These are phyloP conservation scores for Penicillium robsamsonii DNA, from an alignment of 495 filamentous ascomycete species.

Conservation along the genomic window DNA sequence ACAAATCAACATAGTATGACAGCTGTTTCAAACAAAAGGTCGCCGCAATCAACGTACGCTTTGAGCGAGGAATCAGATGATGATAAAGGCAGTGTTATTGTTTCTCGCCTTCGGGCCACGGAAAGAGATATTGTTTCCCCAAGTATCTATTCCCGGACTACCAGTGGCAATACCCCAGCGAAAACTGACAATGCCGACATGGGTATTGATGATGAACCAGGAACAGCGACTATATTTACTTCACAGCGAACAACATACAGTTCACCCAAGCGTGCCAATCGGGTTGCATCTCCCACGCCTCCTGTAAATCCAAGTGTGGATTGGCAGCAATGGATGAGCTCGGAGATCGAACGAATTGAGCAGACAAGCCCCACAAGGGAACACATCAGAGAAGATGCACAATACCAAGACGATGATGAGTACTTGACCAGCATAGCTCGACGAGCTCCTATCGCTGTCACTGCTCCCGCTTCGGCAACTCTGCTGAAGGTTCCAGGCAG, in stretches of 20 bases:
- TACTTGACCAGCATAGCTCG: constrained; percentile 18
- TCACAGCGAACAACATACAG: constrained; percentile 39
- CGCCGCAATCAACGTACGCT: constrained; percentile 4
- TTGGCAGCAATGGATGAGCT: constrained; percentile 51
- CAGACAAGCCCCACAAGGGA: constrained; percentile 32
- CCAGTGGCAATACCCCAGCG: constrained; percentile 42
- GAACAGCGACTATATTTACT: constrained; percentile 47
- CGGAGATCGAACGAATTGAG: constrained; percentile 42
- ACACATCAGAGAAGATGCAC: constrained; percentile 60
- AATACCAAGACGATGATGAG: constrained; percentile 51
- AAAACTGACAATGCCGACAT: constrained; percentile 18
- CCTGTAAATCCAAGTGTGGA: constrained; percentile 34
- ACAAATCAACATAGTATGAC: neutral
- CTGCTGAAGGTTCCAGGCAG: neutral
- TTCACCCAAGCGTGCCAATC: constrained; percentile 26
- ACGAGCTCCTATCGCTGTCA: constrained; percentile 1
- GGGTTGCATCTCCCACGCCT: constrained; percentile 4
- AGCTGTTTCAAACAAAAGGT: neutral
- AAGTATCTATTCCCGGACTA: constrained; percentile 58
- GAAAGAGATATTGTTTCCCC: constrained; percentile 31
- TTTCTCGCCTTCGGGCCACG: constrained; percentile 9
- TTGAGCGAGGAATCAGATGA: constrained; percentile 21
- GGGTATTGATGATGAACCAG: constrained; percentile 28
- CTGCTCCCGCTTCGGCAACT: neutral
- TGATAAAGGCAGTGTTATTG: constrained; percentile 22